phyloP scores from a whole-genome alignment of 176 grass and related monocot species.

The Oryza coarctata region DNA sequence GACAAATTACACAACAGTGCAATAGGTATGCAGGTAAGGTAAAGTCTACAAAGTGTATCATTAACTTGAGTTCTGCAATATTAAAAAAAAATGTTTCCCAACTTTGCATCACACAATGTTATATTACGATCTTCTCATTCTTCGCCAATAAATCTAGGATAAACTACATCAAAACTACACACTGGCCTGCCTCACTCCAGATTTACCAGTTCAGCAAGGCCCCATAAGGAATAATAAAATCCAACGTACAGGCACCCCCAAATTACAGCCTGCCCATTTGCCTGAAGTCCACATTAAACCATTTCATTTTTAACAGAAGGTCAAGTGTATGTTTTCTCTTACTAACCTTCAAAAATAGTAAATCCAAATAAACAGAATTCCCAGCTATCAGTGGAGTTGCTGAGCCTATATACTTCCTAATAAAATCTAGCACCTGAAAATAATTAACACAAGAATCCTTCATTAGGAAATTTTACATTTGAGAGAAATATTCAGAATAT shows the following conservation, averaged over 20 bases:
- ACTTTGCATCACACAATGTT: not conserved
- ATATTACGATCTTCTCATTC: not conserved
- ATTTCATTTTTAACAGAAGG: slow-evolving; percentile 14
- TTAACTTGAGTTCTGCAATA: not conserved
- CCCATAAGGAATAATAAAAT: not conserved
- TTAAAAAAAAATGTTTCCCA: not conserved
- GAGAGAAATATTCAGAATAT: not conserved
- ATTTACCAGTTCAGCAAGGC: not conserved
- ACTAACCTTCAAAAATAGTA: slow-evolving; percentile 79
- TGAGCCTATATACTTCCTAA: slow-evolving; percentile 59
- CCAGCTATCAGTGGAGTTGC: slow-evolving; percentile 61
- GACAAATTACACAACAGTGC: not conserved
- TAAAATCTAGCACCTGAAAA: slow-evolving; percentile 73
- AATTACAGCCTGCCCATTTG: not conserved
- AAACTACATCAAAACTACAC: not conserved
- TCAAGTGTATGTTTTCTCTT: not conserved
- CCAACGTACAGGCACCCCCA: not conserved
- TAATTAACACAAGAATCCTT: not conserved
- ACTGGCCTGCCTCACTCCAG: not conserved
- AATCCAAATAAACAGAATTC: slow-evolving; percentile 72
- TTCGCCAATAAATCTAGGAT: not conserved
- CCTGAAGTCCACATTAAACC: slow-evolving; percentile 9
- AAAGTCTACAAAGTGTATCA: not conserved
- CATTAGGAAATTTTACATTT: slow-evolving; percentile 8
- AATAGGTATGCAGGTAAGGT: not conserved